phyloP scores from a whole-genome alignment of 2,329 filamentous ascomycete species.

The Fusarium incarnatum region DNA sequence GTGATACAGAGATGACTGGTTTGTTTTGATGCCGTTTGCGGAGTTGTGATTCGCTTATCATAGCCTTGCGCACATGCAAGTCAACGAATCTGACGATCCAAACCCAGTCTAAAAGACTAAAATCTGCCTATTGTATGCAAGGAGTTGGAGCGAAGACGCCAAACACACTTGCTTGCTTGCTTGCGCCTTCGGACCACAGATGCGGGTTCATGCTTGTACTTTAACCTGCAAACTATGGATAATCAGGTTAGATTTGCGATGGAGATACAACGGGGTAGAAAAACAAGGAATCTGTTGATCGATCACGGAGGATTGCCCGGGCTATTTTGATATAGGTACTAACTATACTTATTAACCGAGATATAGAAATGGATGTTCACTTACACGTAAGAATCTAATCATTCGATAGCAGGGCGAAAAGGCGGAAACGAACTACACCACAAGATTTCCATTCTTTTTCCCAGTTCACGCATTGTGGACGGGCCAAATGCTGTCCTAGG shows the following conservation, averaged over 20 bases:
- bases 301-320: constrained; percentile 3
- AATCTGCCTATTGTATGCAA: constrained; percentile 30
- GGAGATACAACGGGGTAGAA: constrained; percentile 4
- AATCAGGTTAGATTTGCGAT: constrained; percentile 4
- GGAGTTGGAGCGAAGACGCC: constrained; percentile 29
- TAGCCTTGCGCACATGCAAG: constrained; percentile 42
- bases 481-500: constrained; percentile 33
- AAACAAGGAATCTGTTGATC: constrained; percentile 23
- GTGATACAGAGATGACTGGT: constrained; percentile 15
- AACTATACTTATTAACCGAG: constrained; percentile 10
- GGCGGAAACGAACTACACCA: constrained; percentile 25
- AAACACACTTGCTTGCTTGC: constrained; percentile 25
- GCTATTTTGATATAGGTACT: constrained; percentile 1
- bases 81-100: constrained; percentile 23
- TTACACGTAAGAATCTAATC: constrained; percentile 14
- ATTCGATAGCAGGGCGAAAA: constrained; percentile 26
- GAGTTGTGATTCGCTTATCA: constrained; percentile 32
- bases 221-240: constrained; percentile 2
- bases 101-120: not conserved
- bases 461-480: constrained; percentile 29
- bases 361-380: constrained; percentile 5
- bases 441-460: constrained; percentile 19
- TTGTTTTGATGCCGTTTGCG: constrained; percentile 31
- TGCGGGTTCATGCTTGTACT: constrained; percentile 39
- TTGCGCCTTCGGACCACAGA: not conserved